phyloP scores from a whole-genome alignment of 2,329 filamentous ascomycete genomes.

The Sclerotinia sclerotiorum region DNA sequence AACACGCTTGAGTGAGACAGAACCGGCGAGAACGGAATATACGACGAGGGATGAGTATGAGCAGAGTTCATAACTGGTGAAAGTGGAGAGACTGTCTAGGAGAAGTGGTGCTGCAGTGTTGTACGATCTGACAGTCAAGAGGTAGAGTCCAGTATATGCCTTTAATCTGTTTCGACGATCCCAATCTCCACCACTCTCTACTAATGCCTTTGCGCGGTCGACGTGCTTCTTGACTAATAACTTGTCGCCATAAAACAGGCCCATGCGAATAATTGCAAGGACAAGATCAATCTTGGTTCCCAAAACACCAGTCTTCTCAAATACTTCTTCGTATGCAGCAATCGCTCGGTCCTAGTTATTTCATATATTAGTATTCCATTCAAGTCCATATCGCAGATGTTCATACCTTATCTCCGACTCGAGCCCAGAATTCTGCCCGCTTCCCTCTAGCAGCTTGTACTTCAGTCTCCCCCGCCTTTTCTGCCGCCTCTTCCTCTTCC shows the following conservation, averaged over 20 bases:
- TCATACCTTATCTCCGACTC: conserved; percentile 89
- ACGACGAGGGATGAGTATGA: conserved; percentile 93
- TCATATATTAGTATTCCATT: conserved; percentile 27
- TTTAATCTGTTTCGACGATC: conserved; percentile 97
- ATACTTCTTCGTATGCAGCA: conserved; percentile 84
- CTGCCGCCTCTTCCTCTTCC: conserved; percentile 88
- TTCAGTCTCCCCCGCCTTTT: conserved; percentile 96
- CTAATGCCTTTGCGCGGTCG: conserved; percentile 82
- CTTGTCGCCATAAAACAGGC: conserved; percentile 94
- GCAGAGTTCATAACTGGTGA: conserved; percentile 98
- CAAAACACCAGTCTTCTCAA: conserved; percentile 95
- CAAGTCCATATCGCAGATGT: not conserved
- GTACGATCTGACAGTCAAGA: conserved; percentile 90
- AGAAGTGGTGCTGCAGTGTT: conserved; percentile 86
- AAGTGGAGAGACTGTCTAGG: conserved; percentile 95
- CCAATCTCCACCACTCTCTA: conserved; percentile 97
- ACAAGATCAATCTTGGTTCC: conserved; percentile 97
- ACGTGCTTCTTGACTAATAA: conserved; percentile 89
- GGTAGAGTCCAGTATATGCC: conserved; percentile 93
- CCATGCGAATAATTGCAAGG: conserved; percentile 92
- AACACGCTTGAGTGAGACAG: conserved; percentile 89
- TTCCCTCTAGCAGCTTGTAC: conserved; percentile 90
- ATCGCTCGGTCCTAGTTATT: conserved; percentile 81
- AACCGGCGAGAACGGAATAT: conserved; percentile 92
- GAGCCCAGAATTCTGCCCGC: conserved; percentile 92